These are phyloP conservation scores for Rhizoclosmatium sp. DNA, from an alignment of 192 early-diverging fungal species.

Conservation along the genomic window DNA sequence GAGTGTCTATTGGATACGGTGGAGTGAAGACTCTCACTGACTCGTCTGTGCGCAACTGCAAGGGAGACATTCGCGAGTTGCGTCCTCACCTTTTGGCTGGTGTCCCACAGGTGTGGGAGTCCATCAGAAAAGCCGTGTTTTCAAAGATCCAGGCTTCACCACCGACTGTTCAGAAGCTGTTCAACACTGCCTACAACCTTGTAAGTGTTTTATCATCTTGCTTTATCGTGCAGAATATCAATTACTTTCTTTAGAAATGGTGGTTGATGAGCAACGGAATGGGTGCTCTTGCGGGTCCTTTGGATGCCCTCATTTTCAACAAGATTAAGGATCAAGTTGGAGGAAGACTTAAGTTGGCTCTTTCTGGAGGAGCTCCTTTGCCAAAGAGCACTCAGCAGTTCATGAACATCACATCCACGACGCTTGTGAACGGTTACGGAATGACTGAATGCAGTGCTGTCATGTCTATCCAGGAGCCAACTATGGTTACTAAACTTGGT, in stretches of 20 bases:
- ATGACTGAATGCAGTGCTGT: slow-evolving; percentile 79
- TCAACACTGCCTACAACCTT: slow-evolving; percentile 75
- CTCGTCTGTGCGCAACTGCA: slow-evolving; percentile 39
- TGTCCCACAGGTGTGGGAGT: slow-evolving; percentile 80
- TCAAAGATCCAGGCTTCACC: slow-evolving; percentile 63
- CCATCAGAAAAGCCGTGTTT: slow-evolving; percentile 84
- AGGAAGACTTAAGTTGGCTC: slow-evolving; percentile 80
- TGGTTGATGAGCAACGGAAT: slow-evolving; percentile 67
- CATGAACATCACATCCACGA: slow-evolving; percentile 65
- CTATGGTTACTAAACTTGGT: slow-evolving; percentile 42
- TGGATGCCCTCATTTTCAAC: slow-evolving; percentile 82
- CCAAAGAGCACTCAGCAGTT: slow-evolving; percentile 85
- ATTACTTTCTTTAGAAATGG: slow-evolving; percentile 54
- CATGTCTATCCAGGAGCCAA: slow-evolving; percentile 49
- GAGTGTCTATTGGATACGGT: no score
- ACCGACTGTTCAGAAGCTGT: slow-evolving; percentile 71
- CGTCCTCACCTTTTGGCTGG: slow-evolving; percentile 73
- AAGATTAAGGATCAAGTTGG: slow-evolving; percentile 80
- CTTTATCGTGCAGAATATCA: no score
- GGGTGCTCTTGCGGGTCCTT: slow-evolving; percentile 69
- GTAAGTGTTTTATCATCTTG: no score
- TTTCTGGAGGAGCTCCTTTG: slow-evolving; percentile 92
- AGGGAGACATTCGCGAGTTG: slow-evolving; percentile 73
- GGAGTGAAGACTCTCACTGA: slow-evolving; percentile 39
- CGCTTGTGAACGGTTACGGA: slow-evolving; percentile 88